Base-by-base conservation (phyloP, 2,329 filamentous ascomycete species). In the Cladophialophora carrionii region DNA sequence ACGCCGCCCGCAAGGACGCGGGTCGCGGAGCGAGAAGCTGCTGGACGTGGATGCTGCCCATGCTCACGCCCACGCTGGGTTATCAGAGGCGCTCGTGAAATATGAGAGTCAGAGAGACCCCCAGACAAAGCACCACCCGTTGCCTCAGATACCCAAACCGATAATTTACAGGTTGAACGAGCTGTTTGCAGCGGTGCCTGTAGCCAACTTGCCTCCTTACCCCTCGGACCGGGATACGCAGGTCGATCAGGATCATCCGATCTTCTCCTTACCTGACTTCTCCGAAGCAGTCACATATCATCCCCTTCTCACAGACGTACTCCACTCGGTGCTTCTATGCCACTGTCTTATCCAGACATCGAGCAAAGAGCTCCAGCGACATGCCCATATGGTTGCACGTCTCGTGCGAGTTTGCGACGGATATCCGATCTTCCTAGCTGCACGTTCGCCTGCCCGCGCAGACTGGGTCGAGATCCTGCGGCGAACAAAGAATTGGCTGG, bases 321-420 rank as follows among this genome's bases (percentile, higher is more conserved):
- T 96, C 0, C 91, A 96, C 75, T 88, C 87, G 4, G 78, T 95
- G 1, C 85, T 96, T 8, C 84, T 96, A 48, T 90, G 88, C 70
- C 91, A 96, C 76, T 85, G 85, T n/a, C 85, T 96, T 9, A 78
- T 91, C 7, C 91, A 94, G 76, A 96, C 91, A 0, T 90, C 90
- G 0, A 76, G 85, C 10, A 91, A 90, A 71, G 91, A 95, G 75
- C 84, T 93, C 37, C 85, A 88, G 57, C 89, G 91, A 41, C 90
- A 95, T 74, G 90, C 90, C 0, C 84, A 92, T 79, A 95, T 93
- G 84, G 91, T 89, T 4, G 90, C 91, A 17, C 87, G 91, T 4
- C 82, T 95, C 1, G 84, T 86, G 4, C 85, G 90, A 22, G 83
- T 95, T 26, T 87, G 86, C 56, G 90, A 95, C 72, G 91, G 90